phyloP scores from a whole-genome alignment of 2,329 filamentous ascomycete species.

The Alternaria novae-zelandiae region DNA sequence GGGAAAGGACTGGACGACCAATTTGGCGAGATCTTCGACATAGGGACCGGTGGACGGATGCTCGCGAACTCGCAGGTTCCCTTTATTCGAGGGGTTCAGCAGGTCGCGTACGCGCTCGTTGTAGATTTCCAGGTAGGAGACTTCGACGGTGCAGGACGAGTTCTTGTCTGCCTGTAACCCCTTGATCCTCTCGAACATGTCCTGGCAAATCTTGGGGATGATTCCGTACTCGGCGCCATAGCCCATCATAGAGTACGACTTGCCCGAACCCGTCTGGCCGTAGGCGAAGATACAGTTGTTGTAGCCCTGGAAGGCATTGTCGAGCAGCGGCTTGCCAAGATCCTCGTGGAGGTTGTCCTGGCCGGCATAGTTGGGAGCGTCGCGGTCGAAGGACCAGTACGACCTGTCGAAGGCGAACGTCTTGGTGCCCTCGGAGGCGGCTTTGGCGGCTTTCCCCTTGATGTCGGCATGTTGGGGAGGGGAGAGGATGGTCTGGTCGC shows the following conservation, averaged over 20 bases:
- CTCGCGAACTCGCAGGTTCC: constrained; percentile 95
- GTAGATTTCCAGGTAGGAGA: constrained; percentile 99
- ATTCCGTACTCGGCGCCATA: constrained; percentile 96
- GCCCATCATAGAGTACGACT: constrained; percentile 99
- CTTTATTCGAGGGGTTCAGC: constrained; percentile 92
- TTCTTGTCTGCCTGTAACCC: constrained; percentile 75
- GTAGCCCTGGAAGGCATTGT: constrained; percentile 98
- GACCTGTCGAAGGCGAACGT: constrained; percentile 95
- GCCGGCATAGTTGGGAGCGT: constrained; percentile 81
- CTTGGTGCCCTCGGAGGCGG: constrained; percentile 70
- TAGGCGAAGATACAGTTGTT: constrained; percentile 99
- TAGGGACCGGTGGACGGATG: constrained; percentile 98
- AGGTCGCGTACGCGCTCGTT: constrained; percentile 97
- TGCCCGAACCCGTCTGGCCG: constrained; percentile 96
- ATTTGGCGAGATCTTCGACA: constrained; percentile 94
- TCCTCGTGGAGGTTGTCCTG: constrained; percentile 90
- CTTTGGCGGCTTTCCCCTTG: constrained; percentile 72
- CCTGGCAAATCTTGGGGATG: constrained; percentile 94
- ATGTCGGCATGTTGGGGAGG: constrained; percentile 65
- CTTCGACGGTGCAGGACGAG: constrained; percentile 89
- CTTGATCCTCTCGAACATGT: constrained; percentile 92
- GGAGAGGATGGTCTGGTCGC: constrained; percentile 83
- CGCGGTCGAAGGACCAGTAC: constrained; percentile 96
- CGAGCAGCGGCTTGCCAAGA: constrained; percentile 84
- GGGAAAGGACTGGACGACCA: constrained; percentile 89